Evolutionary conservation across 179 eudicot species (phyloP).

Genomic region (Vitellaria paradoxa): DNA sequence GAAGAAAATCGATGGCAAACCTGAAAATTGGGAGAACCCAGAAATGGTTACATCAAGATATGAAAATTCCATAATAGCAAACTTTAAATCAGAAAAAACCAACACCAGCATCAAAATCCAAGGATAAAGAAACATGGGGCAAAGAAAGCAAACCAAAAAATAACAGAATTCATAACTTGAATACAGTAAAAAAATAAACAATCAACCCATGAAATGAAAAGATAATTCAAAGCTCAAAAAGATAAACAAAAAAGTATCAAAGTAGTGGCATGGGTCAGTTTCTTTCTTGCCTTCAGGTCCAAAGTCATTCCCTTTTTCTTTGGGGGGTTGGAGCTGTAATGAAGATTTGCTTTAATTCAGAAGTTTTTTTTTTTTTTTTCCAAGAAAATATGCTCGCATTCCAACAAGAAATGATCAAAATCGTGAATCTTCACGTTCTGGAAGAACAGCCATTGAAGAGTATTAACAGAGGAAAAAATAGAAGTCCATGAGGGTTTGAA

Average conservation of each 20-base stretch:
- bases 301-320: constrained; percentile 3
- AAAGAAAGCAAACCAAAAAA: constrained; percentile 13
- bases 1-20: not conserved
- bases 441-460: not conserved
- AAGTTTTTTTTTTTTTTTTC: too few relatives aligned
- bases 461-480: not conserved
- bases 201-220: constrained; percentile 15
- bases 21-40: constrained; percentile 16
- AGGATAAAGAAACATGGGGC: constrained; percentile 18
- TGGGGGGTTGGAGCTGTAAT: constrained; percentile 13
- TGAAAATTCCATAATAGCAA: constrained; percentile 27
- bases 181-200: constrained; percentile 1
- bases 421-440: not conserved
- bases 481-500: not conserved
- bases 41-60: constrained; percentile 18
- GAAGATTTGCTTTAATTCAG: too few relatives aligned
- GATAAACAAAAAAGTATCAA: not conserved
- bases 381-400: not conserved
- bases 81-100: constrained; percentile 17
- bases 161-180: constrained; percentile 8
- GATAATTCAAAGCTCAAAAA: not conserved
- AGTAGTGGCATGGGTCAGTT: constrained; percentile 1
- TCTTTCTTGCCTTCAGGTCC: constrained; percentile 12
- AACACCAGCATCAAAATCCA: constrained; percentile 20
- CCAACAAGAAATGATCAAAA: not conserved